Evolutionary conservation across 306 rosid genomes (phyloP), one percentile per base, ranked within the genome.

Genomic region (Cucumis hystrix): DNA sequence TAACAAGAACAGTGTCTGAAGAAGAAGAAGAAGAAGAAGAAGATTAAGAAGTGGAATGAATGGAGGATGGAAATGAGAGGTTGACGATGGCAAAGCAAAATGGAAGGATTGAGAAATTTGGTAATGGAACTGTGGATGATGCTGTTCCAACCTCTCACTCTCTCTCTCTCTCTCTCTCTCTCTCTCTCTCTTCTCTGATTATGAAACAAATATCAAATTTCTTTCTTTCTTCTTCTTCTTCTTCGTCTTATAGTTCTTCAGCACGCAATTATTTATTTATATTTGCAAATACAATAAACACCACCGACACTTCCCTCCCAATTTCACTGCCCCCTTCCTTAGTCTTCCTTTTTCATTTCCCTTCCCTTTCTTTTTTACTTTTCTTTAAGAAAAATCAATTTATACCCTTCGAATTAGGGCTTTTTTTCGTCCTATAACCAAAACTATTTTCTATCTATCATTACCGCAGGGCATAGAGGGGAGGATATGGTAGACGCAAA

Each of bases 21-120:
- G 75, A 59, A 65, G 79, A 37, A 8, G 75, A n/a, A 84, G 56
- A 76, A 66, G 30, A 28, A 43, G 49, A 43, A 43, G 74, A 40
- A 69, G 67, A 55, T 58, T 20, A 10, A 75, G 67, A 8, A 75
- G 30, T 2, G 51, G 65, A 30, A 56, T 56, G 10, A 58, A 40
- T 37, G 55, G 67, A n/a, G 67, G 52, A 75, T 55, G 4, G 67
- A 58, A 75, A 13, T 35, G 54, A 20, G 37, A 54, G 35, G 15
- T 57, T 7, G 6, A 21, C 1, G 51, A 55, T 55, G 37, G 10
- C 11, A 72, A 23, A 5, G 21, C 17, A 69, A 69, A 69, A 45
- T 47, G 64, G 63, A 54, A 74, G 10, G 30, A 30, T 74, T 21
- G 4, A 55, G 65, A 35, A 54, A 74, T 33, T 16, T 56, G 35